Evolutionary conservation across 164 flowering plant species (phyloP), one percentile per base, ranked within the genome.

Genomic region (Stephania cephalantha): DNA sequence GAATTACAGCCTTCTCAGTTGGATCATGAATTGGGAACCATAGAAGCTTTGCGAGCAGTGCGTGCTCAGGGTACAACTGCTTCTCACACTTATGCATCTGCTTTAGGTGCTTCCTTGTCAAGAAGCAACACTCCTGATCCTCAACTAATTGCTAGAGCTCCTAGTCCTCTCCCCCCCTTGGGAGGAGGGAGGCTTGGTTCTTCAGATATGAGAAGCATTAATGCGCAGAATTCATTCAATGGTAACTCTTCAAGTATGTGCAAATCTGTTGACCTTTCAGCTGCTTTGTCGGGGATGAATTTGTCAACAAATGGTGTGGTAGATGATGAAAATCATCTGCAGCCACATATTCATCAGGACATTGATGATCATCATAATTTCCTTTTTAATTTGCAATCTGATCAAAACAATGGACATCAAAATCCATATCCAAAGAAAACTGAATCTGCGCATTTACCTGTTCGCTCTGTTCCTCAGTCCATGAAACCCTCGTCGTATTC

Each of bases 121-220:
- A 85, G 95, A 83, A 93, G 90, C 82, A 80, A 85, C 58, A 89
- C 95, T 9, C 94, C 94, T 71, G 98, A 93, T 70, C 90, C 91
- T 73, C 95, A 87, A 72, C 86, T 82, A 67, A 61, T 87, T 35
- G 89, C 88, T 55, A 85, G 90, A 75, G 86, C 87, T 79, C 89
- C 92, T 74, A 93, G 91, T 85, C 94, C 95, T 70, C 87, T 91
- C 83, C 91, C 94, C 35, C 81, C 89, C 31, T 88, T 84, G 72
- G 96, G 93, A 48, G 90, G 81, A 42, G 93, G 88, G 17, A 86
- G 89, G 79, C 63, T 76, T 73, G 79, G 79, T 79, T 73, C 87
- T 15, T 73, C 78, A 67, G 92, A 91, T 71, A 90, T 84, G 81
- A 86, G 86, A 83, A 77, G 55, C 75, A 74, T 81, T 68, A 82